Percentiles rank a stretch among this genome's conserved stretches.
Conservation (phyloP, 2,329 filamentous ascomycete genomes). For the Penicillium brevicompactum region DNA sequence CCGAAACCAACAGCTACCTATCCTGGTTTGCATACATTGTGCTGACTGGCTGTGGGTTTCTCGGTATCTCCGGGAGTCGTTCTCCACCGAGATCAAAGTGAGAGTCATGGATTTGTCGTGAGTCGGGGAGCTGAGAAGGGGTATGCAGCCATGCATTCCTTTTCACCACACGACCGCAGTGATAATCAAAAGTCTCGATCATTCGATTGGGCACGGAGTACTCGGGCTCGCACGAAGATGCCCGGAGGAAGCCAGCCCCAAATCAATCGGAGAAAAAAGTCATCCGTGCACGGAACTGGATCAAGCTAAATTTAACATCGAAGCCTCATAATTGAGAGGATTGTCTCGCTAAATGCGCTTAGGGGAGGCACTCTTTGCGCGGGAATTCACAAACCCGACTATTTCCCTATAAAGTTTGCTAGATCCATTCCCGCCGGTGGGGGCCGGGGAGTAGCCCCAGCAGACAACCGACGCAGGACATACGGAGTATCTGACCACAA, state of each 20-base stretch:
- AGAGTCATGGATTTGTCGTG: background rate
- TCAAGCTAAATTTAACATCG: too few relatives aligned
- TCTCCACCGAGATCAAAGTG: background rate
- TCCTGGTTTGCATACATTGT: background rate
- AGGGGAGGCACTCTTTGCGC: background rate
- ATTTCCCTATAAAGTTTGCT: background rate
- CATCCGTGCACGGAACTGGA: too few relatives aligned
- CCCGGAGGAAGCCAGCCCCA: background rate
- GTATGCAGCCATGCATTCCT: background rate
- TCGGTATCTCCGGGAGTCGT: background rate
- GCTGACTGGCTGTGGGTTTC: background rate
- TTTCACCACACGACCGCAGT: background rate
- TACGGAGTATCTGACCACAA: too few relatives aligned
- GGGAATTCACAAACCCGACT: background rate
- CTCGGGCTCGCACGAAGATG: background rate
- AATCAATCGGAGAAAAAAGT: background rate
- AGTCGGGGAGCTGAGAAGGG: background rate
- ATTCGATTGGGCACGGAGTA: background rate
- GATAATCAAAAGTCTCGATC: background rate
- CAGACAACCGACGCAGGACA: background rate
- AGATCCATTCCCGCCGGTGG: background rate
- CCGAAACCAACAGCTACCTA: background rate
- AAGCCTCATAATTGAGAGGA: background rate
- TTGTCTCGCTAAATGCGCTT: background rate
- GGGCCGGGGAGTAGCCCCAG: conserved; percentile 1